These are phyloP conservation scores for Cicer yamashitae DNA, from an alignment of 306 rosid genomes.

Conservation along the genomic window DNA sequence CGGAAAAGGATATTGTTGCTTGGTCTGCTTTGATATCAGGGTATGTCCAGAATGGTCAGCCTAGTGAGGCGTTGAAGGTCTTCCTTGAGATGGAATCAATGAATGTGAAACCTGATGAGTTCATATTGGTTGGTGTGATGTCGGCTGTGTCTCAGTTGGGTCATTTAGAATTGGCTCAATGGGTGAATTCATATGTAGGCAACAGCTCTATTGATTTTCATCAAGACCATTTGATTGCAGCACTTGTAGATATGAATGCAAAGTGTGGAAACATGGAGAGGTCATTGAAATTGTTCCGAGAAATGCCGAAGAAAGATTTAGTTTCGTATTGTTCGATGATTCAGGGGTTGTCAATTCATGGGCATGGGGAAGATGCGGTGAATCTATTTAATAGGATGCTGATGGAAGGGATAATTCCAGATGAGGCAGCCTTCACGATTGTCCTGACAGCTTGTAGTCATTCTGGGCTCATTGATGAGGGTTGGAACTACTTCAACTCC, in stretches of 20 bases:
- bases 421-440: slow-evolving; percentile 76
- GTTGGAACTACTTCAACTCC: slow-evolving; percentile 66
- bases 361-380: slow-evolving; percentile 63
- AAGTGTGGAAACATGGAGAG: slow-evolving; percentile 83
- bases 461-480: slow-evolving; percentile 73
- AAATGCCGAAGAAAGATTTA: slow-evolving; percentile 57
- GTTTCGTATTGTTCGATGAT: slow-evolving; percentile 74
- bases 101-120: slow-evolving; percentile 72
- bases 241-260: slow-evolving; percentile 85
- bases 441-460: slow-evolving; percentile 77
- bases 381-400: slow-evolving; percentile 69
- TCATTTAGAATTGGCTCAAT: slow-evolving; percentile 57
- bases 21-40: slow-evolving; percentile 83
- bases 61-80: slow-evolving; percentile 57
- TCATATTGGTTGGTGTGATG: slow-evolving; percentile 73
- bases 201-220: slow-evolving; percentile 49
- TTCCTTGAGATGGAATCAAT: slow-evolving; percentile 65
- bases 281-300: slow-evolving; percentile 59
- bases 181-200: slow-evolving; percentile 67
- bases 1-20: slow-evolving; percentile 60
- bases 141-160: slow-evolving; percentile 76
- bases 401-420: slow-evolving; percentile 68
- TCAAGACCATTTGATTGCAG: slow-evolving; percentile 63
- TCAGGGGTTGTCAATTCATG: slow-evolving; percentile 80
- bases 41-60: slow-evolving; percentile 70